These are phyloP conservation scores for Penicillium sp. DNA, from an alignment of 2,329 filamentous ascomycete species.

Conservation along the genomic window DNA sequence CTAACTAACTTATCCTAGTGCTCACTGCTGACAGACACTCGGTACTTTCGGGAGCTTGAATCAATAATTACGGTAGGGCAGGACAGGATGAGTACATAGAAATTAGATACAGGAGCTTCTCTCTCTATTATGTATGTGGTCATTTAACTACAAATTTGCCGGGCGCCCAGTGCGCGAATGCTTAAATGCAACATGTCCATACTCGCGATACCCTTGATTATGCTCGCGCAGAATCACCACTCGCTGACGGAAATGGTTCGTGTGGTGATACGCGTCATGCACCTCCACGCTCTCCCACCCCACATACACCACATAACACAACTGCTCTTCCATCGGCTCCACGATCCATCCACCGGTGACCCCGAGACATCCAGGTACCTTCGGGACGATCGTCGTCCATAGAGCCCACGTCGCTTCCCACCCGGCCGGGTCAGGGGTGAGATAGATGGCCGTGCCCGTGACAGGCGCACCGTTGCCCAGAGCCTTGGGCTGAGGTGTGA, in stretches of 20 bases:
- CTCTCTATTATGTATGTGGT: not conserved
- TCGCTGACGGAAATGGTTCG: conserved; percentile 39
- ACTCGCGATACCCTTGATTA: conserved; percentile 40
- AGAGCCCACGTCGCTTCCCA: conserved; percentile 36
- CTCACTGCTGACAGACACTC: conserved; percentile 3
- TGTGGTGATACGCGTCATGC: conserved; percentile 46
- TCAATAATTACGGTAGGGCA: not conserved
- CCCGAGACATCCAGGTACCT: conserved; percentile 41
- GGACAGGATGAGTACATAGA: too few species aligned
- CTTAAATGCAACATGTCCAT: conserved; percentile 43
- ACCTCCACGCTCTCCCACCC: conserved; percentile 44
- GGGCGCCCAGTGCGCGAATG: conserved; percentile 19
- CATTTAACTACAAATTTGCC: conserved; percentile 19
- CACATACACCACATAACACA: conserved; percentile 42
- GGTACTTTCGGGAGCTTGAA: not conserved
- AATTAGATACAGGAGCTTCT: too few species aligned
- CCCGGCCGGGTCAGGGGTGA: conserved; percentile 27
- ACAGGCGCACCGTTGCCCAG: conserved; percentile 34
- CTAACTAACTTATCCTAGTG: too few species aligned
- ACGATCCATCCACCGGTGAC: conserved; percentile 43
- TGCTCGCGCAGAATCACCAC: conserved; percentile 38
- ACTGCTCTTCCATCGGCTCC: conserved; percentile 38
- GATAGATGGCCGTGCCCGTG: conserved; percentile 43
- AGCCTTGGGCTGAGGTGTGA: conserved; percentile 31
- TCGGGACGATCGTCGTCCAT: conserved; percentile 35